Base-by-base conservation (phyloP, 2,329 filamentous ascomycete species). In the Phialocephala subalpina region DNA sequence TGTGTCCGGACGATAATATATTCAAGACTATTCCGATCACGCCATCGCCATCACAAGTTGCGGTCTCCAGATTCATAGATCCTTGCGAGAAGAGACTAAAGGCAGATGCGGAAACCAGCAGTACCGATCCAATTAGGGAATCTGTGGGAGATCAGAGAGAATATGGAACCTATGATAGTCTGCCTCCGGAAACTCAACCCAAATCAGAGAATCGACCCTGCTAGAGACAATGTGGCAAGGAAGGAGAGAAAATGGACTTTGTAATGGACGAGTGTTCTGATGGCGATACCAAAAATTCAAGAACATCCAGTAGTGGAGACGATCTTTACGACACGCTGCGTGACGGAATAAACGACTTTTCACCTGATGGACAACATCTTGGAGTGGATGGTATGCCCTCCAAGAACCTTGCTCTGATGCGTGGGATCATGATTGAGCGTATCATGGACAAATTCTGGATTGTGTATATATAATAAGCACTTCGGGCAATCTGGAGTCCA, bases 401-500 rank as follows among this genome's bases (percentile, higher is more conserved):
- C 18, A 7, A 14, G 11, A 14, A 33, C 27, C 3, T 16, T 27
- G 22, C n/a, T n/a, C n/a, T n/a, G n/a, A 36, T 45, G 1, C 45
- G 47, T 16, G 9, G 58, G 38, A 47, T 45, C 6, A 25, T 67
- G 33, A 62, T 67, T 5, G 65, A 69, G n/a, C 49, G 49, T 2
- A 53, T 69, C 1, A 69, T 69, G 65, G 45, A 53, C 18, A 56
- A 67, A 40, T 69, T 69, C 40, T 67, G 62, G 62, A 35, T 47
- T 18, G 29, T 69, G 12, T 67, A 64, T 36, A 59, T 67, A 64
- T 36, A 59, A 69, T 18, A 35, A 69, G 22, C 56, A 49, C 14
- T 76, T 35, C 81, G 81, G 18, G 22, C 49, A 53, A 33, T 18
- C 18, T 3, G 3, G 5, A 33, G n/a, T 7, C 2, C 25, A 53